Base-by-base conservation (phyloP, 1,139 yeast species). In the Taphrina pruni region DNA sequence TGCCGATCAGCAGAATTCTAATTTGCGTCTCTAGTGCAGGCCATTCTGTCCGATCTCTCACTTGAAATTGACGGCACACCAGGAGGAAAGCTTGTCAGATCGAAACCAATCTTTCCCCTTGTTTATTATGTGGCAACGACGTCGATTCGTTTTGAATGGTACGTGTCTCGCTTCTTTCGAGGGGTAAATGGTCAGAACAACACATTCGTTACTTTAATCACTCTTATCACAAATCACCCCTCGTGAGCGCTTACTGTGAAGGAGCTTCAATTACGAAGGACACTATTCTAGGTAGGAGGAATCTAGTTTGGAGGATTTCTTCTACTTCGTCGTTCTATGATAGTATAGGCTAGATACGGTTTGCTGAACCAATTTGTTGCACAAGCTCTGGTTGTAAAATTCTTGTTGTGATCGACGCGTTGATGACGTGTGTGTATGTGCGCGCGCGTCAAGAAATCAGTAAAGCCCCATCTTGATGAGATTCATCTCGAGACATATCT, bases 211-310 rank as follows among this genome's bases (percentile, higher is more conserved):
- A 58, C 62, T 58, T 58, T 58, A 58, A 58, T 58, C 62, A 45
- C 62, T 58, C 62, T 45, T 58, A 58, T 58, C 62, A 58, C 62
- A 58, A 43, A 5, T 58, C 62, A 58, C 41, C 32, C n/a, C 32
- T 38, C 54, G 46, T 36, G 43, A 39, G 46, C 9, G 39, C 45
- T 45, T 32, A 58, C 62, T 58, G 62, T 58, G 62, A 58, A 58
- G 62, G 62, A 58, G 62, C 62, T 58, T 58, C 62, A 58, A 45
- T 58, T 58, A 45, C 62, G 62, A 58, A 45, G 46, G 52, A 58
- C 62, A 58, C n/a, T 35, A 32, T 11, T 38, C 6, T 54, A 54
- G 41, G 2, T 26, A 2, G 32, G 4, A 26, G 32, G 32, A 26
- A 17, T 38, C 6, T 54, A 54, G 41, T 1, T 26, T 26, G 32